Conservation (phyloP, 2,329 filamentous ascomycete species). For the Atkinsonella hypoxylon region DNA sequence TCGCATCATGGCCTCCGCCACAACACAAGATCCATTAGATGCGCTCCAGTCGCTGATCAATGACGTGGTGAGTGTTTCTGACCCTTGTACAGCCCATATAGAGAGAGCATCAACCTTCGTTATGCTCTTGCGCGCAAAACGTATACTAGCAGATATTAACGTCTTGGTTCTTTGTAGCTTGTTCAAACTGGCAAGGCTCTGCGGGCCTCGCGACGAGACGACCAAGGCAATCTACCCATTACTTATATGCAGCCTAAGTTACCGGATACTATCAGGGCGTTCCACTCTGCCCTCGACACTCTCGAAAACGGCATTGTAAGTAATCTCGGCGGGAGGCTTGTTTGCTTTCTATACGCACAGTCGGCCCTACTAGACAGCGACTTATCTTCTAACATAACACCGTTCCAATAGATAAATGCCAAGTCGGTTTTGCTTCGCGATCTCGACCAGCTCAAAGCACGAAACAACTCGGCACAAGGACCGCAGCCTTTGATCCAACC, state of each 20-base stretch:
- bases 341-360: not conserved
- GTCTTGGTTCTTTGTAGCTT: slow-evolving; percentile 27
- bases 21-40: slow-evolving; percentile 29
- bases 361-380: not conserved
- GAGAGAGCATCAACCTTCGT: not conserved
- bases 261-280: slow-evolving; percentile 32
- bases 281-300: slow-evolving; percentile 43
- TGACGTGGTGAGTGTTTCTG: slow-evolving; percentile 34
- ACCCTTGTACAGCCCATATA: not conserved
- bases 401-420: slow-evolving; percentile 24
- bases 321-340: not conserved
- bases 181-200: slow-evolving; percentile 48
- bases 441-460: slow-evolving; percentile 28
- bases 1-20: slow-evolving; percentile 12
- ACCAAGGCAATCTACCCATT: slow-evolving; percentile 24
- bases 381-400: not conserved
- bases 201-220: slow-evolving; percentile 34
- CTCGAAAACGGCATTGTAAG: slow-evolving; percentile 46
- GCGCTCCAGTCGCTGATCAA: slow-evolving; percentile 41
- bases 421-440: slow-evolving; percentile 46
- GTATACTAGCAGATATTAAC: not conserved
- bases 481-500: slow-evolving; percentile 7
- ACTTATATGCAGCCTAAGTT: slow-evolving; percentile 29
- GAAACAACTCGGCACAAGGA: slow-evolving; percentile 13
- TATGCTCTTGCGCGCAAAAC: not conserved